Percentiles rank a stretch among this genome's conserved stretches.
phyloP scores from a whole-genome alignment of 2,329 filamentous ascomycete genomes.

The Nannizzia gypsea region DNA sequence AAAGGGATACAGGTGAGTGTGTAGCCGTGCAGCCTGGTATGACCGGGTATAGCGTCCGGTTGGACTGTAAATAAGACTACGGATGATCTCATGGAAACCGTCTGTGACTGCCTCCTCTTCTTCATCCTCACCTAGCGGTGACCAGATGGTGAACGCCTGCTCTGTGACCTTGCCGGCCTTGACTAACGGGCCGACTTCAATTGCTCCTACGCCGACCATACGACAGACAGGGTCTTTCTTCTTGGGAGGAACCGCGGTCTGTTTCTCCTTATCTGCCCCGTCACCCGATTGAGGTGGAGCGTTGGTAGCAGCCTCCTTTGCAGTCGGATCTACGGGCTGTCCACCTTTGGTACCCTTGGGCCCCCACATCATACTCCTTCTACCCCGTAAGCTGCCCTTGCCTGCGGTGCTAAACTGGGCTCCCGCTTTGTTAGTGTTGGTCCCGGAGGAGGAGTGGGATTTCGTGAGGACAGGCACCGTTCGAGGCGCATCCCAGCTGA shows the following conservation, averaged over 20 bases:
- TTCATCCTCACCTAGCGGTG: conserved; percentile 44
- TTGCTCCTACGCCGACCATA: conserved; percentile 62
- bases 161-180: conserved; percentile 61
- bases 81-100: conserved; percentile 62
- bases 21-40: conserved; percentile 59
- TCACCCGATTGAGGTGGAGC: conserved; percentile 22
- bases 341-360: conserved; percentile 23
- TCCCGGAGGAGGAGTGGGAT: conserved; percentile 25
- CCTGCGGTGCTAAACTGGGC: conserved; percentile 22
- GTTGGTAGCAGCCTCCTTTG: conserved; percentile 19
- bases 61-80: conserved; percentile 59
- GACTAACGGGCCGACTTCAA: conserved; percentile 65
- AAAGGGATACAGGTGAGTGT: conserved; percentile 70
- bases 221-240: conserved; percentile 44
- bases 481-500: conserved; percentile 44
- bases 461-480: conserved; percentile 16
- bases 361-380: conserved; percentile 37
- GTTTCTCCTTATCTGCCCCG: conserved; percentile 20
- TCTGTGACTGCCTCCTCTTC: conserved; percentile 49
- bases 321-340: conserved; percentile 22
- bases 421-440: conserved; percentile 21
- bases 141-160: conserved; percentile 66
- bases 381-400: conserved; percentile 29
- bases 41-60: conserved; percentile 66
- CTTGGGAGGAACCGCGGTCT: conserved; percentile 18